Base-by-base conservation (phyloP, 768 basidiomycete genomes). In the Sutorius australiensis region DNA sequence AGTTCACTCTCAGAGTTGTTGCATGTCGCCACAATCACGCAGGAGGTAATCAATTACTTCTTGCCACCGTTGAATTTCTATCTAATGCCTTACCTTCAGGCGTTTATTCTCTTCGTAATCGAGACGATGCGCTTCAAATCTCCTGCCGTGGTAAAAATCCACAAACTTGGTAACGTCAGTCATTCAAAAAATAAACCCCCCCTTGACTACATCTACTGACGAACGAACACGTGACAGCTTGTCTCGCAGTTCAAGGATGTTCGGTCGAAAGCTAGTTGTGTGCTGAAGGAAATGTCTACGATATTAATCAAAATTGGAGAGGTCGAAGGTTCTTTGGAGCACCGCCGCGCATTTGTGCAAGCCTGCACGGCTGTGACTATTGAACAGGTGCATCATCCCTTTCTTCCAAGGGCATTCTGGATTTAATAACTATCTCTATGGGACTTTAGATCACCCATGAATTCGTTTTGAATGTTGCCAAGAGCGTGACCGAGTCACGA, bases 111-210 rank as follows among this genome's bases (percentile, higher is more conserved):
- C 2, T 78, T 93, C 55, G 70, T 75, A 19, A 73, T 87, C n/a
- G 86, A 85, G 64, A 85, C 84, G 0, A 61, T 80, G 47, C 82
- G 90, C 12, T 92, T 92, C 76, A 90, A 88, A 66, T 69, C 81
- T 8, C 68, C 82, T 3, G 80, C 85, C 0, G 75, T 87, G 16
- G 78, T 86, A 38, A 90, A 89, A 65, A 75, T 81, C 36, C 79
- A 92, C 67, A 91, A 86, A 65, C 79, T 88, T 41, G 84, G 86
- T 40, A 74, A 75, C 56, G 89, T 91, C 63, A 60, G 83, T 75
- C 21, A 47, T 24, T 24, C 4, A 24, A 24, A 32, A 21, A 24
- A 13, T 33, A 36, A 24, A 5, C 21, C 43, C 19, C 11, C 32
- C 39, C 34, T 30, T 32, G 40, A 28, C 13, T 24, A 32, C 53